Evolutionary conservation across 2,329 filamentous ascomycete genomes (phyloP).

Genomic region (Torrubiellomyces zombiae): DNA sequence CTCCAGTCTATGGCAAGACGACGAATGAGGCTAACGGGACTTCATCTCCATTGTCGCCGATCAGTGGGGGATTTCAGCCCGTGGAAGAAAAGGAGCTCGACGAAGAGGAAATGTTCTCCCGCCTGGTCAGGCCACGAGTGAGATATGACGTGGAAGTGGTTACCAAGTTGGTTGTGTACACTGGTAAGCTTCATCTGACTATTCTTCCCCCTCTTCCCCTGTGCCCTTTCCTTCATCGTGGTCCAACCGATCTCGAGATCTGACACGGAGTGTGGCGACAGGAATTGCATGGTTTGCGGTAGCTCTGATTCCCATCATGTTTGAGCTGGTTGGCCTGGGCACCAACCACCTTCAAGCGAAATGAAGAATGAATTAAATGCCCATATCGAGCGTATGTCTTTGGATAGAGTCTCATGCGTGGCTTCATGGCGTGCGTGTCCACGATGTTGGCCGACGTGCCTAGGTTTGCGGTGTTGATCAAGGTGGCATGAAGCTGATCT

Average conservation of each 20-base stretch:
- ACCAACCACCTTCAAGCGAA: constrained; percentile 20
- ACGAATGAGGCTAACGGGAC: constrained; percentile 50
- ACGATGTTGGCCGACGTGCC: too few relatives aligned
- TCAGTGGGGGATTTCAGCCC: constrained; percentile 15
- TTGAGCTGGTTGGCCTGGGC: constrained; percentile 41
- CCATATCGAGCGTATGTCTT: too few relatives aligned
- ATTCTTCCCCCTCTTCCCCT: neutral
- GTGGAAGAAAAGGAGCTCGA: constrained; percentile 36
- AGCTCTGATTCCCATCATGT: constrained; percentile 56
- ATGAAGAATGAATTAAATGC: constrained; percentile 4
- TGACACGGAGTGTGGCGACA: too few relatives aligned
- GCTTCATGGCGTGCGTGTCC: too few relatives aligned
- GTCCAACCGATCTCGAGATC: too few relatives aligned
- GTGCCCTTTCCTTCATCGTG: too few relatives aligned
- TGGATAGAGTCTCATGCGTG: too few relatives aligned
- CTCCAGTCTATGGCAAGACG: constrained; percentile 53
- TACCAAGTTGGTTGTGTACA: constrained; percentile 89
- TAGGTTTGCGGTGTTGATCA: too few relatives aligned
- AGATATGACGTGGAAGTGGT: constrained; percentile 98
- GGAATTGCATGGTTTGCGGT: constrained; percentile 73
- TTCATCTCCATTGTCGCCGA: constrained; percentile 16
- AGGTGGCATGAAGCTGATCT: too few relatives aligned
- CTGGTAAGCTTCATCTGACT: constrained; percentile 41
- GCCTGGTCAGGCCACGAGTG: constrained; percentile 70
- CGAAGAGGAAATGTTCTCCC: constrained; percentile 69